These are phyloP conservation scores for Nicotiana tabacum DNA, from an alignment of 257 asterid genomes.

Conservation along the genomic window DNA sequence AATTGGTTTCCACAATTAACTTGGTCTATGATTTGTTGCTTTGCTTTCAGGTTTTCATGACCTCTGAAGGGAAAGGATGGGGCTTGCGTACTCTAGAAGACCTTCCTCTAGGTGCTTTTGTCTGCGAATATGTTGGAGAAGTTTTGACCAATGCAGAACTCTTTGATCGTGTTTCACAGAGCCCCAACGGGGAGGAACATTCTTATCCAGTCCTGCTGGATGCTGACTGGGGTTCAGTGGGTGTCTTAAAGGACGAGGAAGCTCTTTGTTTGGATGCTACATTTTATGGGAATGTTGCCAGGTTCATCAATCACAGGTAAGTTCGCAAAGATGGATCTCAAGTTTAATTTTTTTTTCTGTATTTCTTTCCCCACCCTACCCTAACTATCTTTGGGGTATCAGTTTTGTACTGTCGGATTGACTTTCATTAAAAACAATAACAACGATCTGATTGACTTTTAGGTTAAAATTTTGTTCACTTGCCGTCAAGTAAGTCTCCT, in stretches of 20 bases:
- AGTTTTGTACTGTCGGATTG: neutral
- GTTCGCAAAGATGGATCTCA: slow-evolving; percentile 6
- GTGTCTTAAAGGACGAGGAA: slow-evolving; percentile 78
- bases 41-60: slow-evolving; percentile 69
- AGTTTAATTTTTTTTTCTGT: neutral
- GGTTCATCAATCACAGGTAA: slow-evolving; percentile 95
- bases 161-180: slow-evolving; percentile 61
- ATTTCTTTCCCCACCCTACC: neutral
- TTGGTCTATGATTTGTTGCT: neutral
- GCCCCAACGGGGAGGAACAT: slow-evolving; percentile 53
- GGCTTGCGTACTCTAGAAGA: slow-evolving; percentile 96
- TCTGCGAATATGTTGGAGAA: slow-evolving; percentile 97
- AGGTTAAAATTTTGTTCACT: neutral
- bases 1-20: neutral
- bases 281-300: slow-evolving; percentile 80
- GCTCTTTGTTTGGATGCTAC: slow-evolving; percentile 96
- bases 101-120: slow-evolving; percentile 89
- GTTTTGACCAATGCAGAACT: slow-evolving; percentile 73
- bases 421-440: neutral
- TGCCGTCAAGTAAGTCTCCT: neutral
- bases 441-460: neutral
- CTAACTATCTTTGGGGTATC: neutral
- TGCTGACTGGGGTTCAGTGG: slow-evolving; percentile 88
- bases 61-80: slow-evolving; percentile 87
- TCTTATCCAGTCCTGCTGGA: slow-evolving; percentile 92